phyloP scores from a whole-genome alignment of 805 yeast genomes.

The Pichia phayaonensis region DNA sequence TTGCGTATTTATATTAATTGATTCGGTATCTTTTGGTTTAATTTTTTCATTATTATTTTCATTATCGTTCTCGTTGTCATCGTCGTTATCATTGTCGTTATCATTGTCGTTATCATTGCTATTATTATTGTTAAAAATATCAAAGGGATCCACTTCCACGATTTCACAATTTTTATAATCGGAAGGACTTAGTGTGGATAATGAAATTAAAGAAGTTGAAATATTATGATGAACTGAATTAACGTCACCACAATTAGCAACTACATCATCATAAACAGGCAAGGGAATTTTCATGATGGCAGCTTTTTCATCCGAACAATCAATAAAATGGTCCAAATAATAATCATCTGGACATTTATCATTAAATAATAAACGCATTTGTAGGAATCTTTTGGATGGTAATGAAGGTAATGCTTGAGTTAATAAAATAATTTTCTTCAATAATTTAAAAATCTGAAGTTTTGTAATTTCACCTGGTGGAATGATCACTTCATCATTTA shows the following conservation, averaged over 20 bases:
- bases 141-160: slow-evolving; percentile 23
- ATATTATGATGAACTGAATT: slow-evolving; percentile 18
- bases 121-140: neutral
- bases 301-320: slow-evolving; percentile 28
- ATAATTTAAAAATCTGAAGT: slow-evolving; percentile 38
- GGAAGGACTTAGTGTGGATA: slow-evolving; percentile 23
- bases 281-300: slow-evolving; percentile 33
- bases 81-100: neutral
- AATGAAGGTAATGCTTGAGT: slow-evolving; percentile 48
- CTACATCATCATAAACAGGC: slow-evolving; percentile 12
- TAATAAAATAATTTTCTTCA: slow-evolving; percentile 43
- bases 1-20: slow-evolving; percentile 1
- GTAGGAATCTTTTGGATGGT: slow-evolving; percentile 39
- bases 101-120: too few relatives aligned
- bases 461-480: slow-evolving; percentile 30
- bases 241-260: slow-evolving; percentile 20
- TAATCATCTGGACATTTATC: slow-evolving; percentile 39
- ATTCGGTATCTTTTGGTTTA: neutral
- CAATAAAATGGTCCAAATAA: slow-evolving; percentile 40
- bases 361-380: slow-evolving; percentile 43
- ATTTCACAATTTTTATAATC: slow-evolving; percentile 22
- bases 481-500: slow-evolving; percentile 10
- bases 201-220: slow-evolving; percentile 22
- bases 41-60: neutral
- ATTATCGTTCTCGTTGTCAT: too few relatives aligned